Evolutionary conservation across 2,329 filamentous ascomycete species (phyloP).

Genomic region (Botrytis byssoidea): DNA sequence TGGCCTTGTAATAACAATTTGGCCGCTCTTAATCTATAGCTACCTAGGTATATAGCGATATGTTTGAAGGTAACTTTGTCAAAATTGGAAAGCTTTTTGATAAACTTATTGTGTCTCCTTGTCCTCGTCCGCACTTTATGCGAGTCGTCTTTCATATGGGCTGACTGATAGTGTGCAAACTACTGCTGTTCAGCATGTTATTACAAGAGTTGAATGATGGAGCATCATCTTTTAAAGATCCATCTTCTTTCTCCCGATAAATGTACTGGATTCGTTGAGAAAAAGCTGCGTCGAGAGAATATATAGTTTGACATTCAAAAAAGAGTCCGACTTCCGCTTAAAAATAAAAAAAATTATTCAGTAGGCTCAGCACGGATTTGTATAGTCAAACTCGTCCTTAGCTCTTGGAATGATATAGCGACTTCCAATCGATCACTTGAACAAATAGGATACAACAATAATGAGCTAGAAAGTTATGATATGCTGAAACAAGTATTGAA

Average conservation of each 20-base stretch:
- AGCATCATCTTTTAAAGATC: not conserved
- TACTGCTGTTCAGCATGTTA: not conserved
- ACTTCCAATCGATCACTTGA: not conserved
- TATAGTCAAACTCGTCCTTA: accelerated
- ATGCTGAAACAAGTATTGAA: not conserved
- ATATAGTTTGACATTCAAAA: not conserved
- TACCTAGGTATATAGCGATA: too few species aligned
- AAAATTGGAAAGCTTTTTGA: too few species aligned
- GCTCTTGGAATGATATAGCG: not conserved
- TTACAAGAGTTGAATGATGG: not conserved
- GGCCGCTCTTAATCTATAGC: too few species aligned
- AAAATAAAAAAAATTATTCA: not conserved
- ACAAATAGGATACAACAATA: not conserved
- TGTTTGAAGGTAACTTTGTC: too few species aligned
- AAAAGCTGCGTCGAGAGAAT: not conserved
- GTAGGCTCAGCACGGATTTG: not conserved
- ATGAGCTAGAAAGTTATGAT: not conserved
- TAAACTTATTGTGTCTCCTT: too few species aligned
- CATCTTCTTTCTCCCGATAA: not conserved
- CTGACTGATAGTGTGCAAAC: not conserved
- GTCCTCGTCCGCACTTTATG: not conserved
- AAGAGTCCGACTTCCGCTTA: too few species aligned
- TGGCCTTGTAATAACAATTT: too few species aligned
- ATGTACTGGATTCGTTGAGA: not conserved
- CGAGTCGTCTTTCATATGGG: not conserved